Conservation (phyloP, 331 rosid genomes). For the Dryas integrifolia region DNA sequence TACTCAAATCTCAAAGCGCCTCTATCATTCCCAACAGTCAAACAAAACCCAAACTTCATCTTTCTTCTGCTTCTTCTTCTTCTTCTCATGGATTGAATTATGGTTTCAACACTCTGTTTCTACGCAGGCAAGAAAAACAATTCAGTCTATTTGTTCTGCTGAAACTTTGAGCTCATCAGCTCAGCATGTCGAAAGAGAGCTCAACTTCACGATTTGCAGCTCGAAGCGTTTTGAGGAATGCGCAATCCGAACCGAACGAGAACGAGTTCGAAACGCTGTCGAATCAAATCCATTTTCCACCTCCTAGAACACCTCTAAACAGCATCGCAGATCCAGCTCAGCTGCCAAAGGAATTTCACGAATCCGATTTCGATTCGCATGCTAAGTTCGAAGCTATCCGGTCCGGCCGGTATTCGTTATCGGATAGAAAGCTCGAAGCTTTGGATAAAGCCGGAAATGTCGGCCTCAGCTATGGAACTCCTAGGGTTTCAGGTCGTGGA, state of each 20-base stretch:
- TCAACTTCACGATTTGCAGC: conserved; percentile 21
- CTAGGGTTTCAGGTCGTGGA: conserved; percentile 38
- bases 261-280: conserved; percentile 53
- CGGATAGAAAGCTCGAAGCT: conserved; percentile 34
- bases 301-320: conserved; percentile 78
- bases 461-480: conserved; percentile 35
- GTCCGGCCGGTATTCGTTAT: conserved; percentile 27
- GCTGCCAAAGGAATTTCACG: conserved; percentile 35
- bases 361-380: conserved; percentile 32
- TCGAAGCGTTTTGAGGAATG: conserved; percentile 29
- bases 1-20: conserved; percentile 4
- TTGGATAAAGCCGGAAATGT: conserved; percentile 34
- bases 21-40: not conserved
- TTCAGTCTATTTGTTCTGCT: not conserved
- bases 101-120: conserved; percentile 10
- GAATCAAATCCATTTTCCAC: conserved; percentile 47
- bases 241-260: conserved; percentile 53
- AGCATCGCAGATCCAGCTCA: conserved; percentile 77
- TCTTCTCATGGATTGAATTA: not conserved
- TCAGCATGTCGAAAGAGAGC: conserved; percentile 45
- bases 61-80: not conserved
- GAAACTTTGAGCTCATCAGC: conserved; percentile 14
- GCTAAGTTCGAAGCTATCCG: conserved; percentile 42
- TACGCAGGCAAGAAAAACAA: not conserved
- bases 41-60: not conserved